Percentiles rank a stretch among this genome's conserved stretches.
phyloP scores from a whole-genome alignment of 192 early-diverging fungal species.

The Dimargaris cristalligena region DNA sequence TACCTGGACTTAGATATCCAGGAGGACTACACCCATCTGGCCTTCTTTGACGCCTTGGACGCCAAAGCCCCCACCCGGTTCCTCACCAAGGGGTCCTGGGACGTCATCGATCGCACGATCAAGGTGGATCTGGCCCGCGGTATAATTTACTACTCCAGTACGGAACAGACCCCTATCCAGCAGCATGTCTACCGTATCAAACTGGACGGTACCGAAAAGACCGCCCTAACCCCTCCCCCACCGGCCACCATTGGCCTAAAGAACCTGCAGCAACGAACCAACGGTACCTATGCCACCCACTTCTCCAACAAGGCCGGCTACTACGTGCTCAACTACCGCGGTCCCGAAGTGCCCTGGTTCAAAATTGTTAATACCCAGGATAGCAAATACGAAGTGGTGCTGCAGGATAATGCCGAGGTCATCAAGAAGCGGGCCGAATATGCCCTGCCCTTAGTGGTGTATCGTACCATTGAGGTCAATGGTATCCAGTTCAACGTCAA shows the following conservation, averaged over 20 bases:
- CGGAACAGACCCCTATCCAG: constrained; percentile 20
- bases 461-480: constrained; percentile 25
- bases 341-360: constrained; percentile 71
- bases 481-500: constrained; percentile 57
- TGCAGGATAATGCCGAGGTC: constrained; percentile 38
- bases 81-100: constrained; percentile 55
- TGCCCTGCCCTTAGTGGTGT: constrained; percentile 39
- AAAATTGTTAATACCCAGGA: constrained; percentile 38
- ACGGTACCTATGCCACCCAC: constrained; percentile 37
- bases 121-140: constrained; percentile 21
- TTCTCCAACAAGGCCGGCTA: constrained; percentile 62
- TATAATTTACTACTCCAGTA: constrained; percentile 28
- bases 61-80: constrained; percentile 27
- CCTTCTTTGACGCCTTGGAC: constrained; percentile 35
- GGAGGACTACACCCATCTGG: constrained; percentile 51
- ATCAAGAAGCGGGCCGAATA: constrained; percentile 27
- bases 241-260: constrained; percentile 12
- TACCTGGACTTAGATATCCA: constrained; percentile 51
- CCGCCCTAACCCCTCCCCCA: constrained; percentile 17
- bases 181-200: constrained; percentile 26
- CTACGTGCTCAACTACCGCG: constrained; percentile 60
- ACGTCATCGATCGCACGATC: constrained; percentile 33
- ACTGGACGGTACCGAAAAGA: constrained; percentile 18
- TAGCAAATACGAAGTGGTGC: constrained; percentile 29
- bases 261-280: constrained; percentile 16